Evolutionary conservation across 2,329 filamentous ascomycete species (phyloP).

Genomic region (Neonectria magnoliae): DNA sequence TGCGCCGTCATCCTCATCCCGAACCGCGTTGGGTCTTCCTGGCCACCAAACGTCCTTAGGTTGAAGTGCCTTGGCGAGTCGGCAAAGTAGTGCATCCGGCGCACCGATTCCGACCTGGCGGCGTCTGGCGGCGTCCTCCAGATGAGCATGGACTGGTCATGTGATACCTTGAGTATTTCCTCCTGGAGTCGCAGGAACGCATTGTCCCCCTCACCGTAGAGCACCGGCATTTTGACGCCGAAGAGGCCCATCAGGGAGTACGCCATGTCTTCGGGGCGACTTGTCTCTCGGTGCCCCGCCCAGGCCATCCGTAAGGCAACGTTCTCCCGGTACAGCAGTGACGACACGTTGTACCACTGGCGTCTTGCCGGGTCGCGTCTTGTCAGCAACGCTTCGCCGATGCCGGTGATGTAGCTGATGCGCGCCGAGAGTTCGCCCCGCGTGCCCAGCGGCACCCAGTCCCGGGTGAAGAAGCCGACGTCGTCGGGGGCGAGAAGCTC

Average conservation of each 20-base stretch:
- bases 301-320: conserved; percentile 49
- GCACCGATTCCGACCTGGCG: conserved; percentile 20
- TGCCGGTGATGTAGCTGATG: conserved; percentile 39
- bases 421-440: conserved; percentile 29
- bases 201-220: conserved; percentile 49
- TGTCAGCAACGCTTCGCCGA: conserved; percentile 33
- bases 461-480: conserved; percentile 40
- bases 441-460: conserved; percentile 37
- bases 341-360: conserved; percentile 31
- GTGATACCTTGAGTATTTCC: conserved; percentile 46
- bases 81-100: conserved; percentile 39
- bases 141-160: conserved; percentile 50
- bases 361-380: conserved; percentile 27
- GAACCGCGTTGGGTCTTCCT: conserved; percentile 38
- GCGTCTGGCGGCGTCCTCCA: conserved; percentile 36
- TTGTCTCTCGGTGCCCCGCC: conserved; percentile 46
- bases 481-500: conserved; percentile 40
- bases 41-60: conserved; percentile 39
- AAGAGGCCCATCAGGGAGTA: conserved; percentile 51
- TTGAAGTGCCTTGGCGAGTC: conserved; percentile 41
- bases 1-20: conserved; percentile 35
- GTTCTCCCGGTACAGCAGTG: conserved; percentile 37
- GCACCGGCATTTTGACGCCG: conserved; percentile 48
- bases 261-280: conserved; percentile 45
- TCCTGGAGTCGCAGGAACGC: conserved; percentile 49